Percentiles rank a stretch among this genome's conserved stretches.
phyloP scores from a whole-genome alignment of 2,329 filamentous ascomycete genomes.

The Alternaria gaisen region DNA sequence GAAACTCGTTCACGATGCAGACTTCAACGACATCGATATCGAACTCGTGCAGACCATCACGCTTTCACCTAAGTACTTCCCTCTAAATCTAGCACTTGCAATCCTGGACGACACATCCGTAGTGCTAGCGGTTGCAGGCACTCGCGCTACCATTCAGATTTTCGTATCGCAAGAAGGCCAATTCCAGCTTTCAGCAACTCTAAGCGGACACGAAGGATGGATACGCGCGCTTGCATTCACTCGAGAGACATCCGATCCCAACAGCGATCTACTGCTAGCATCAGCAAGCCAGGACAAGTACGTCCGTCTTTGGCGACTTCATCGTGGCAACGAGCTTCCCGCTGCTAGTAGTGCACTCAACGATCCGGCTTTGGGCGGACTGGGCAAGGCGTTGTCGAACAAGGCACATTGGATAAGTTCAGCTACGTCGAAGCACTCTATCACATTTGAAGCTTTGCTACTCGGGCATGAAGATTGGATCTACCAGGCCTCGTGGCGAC shows the following conservation, averaged over 20 bases:
- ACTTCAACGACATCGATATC: constrained; percentile 34
- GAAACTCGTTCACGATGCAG: constrained; percentile 61
- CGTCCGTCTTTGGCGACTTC: constrained; percentile 89
- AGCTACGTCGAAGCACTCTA: constrained; percentile 69
- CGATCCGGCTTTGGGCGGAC: constrained; percentile 66
- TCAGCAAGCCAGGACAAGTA: constrained; percentile 99
- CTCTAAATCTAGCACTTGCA: constrained; percentile 76
- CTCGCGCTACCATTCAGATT: constrained; percentile 81
- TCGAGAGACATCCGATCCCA: constrained; percentile 63
- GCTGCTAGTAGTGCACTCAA: constrained; percentile 63
- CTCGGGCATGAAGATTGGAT: constrained; percentile 99
- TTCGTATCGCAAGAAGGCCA: constrained; percentile 67
- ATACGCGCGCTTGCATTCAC: constrained; percentile 85
- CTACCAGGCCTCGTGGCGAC: constrained; percentile 83
- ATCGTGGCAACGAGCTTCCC: constrained; percentile 72
- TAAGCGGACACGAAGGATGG: constrained; percentile 95
- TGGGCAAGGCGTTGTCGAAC: constrained; percentile 82
- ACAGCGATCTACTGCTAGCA: constrained; percentile 79
- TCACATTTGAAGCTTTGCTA: constrained; percentile 92
- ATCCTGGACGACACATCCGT: constrained; percentile 65
- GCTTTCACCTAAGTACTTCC: constrained; percentile 81
- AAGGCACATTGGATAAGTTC: constrained; percentile 82
- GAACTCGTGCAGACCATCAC: constrained; percentile 64
- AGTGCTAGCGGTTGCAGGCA: constrained; percentile 85
- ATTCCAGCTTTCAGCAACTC: constrained; percentile 77